Base-by-base conservation (phyloP, 345 rosid genomes). In the Angophora floribunda region DNA sequence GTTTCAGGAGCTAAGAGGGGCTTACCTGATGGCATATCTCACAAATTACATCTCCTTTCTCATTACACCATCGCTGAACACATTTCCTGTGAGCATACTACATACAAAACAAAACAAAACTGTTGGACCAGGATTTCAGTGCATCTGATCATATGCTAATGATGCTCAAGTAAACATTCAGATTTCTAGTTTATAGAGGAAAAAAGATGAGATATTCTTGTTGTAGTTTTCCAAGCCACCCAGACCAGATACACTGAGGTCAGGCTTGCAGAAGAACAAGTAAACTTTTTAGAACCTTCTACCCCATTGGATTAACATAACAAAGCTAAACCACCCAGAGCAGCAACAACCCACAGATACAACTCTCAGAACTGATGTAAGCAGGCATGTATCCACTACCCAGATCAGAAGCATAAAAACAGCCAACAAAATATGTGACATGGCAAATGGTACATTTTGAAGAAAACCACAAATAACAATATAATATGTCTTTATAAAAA, bases 71-170 rank as follows among this genome's bases (percentile, higher is more conserved):
- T 88, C 91, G 98, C 89, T 98, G 99, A 80, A 98, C 99, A 89
- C 99, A 98, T 91, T 98, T 97, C 93, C 99, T 92, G 93, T 98
- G 99, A 63, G 99, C 99, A 95, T 92, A 98, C 99, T 98, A 85
- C 11, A 89, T 49, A 86, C 84, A 51, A 52, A 49, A 63, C 61
- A 82, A 49, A 79, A 84, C 45, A 84, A 63, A 59, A n/a, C 52
- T 13, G 15, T 51, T 49, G 50, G 65, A 63, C 84, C 14, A 21
- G 84, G 84, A 75, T 75, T 75, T 75, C 84, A 41, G 84, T 41
- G 84, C 26, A 75, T 75, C 84, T 22, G 26, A 21, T 75, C 49
- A 41, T 10, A 19, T 4, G 4, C 84, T 41, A 41, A 75, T 36
- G 84, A 75, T 75, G 28, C 49, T 75, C 28, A 41, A 75, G 84